phyloP scores from a whole-genome alignment of 2,329 filamentous ascomycete genomes.

The Colletotrichum tofieldiae region DNA sequence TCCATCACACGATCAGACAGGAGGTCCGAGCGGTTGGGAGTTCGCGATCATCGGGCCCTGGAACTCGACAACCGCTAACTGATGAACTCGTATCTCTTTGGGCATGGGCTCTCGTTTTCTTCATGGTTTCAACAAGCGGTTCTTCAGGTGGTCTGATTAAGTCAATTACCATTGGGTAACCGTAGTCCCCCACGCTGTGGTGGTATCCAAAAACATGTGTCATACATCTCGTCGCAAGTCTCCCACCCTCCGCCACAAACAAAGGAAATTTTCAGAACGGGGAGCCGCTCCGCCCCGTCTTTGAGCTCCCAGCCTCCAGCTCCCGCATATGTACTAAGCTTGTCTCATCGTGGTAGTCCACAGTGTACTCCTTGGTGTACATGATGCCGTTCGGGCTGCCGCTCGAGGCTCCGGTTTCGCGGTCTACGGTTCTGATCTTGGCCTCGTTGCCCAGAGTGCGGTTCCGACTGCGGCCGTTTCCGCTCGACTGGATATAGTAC shows the following conservation, averaged over 20 bases:
- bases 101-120: no score
- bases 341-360: slow-evolving; percentile 54
- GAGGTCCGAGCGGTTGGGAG: neutral
- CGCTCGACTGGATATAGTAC: slow-evolving; percentile 38
- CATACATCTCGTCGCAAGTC: slow-evolving; percentile 24
- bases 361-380: slow-evolving; percentile 53
- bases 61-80: no score
- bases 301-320: slow-evolving; percentile 40
- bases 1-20: slow-evolving; percentile 4
- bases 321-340: slow-evolving; percentile 52
- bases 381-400: slow-evolving; percentile 48
- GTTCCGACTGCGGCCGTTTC: slow-evolving; percentile 42
- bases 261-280: slow-evolving; percentile 30
- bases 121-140: neutral
- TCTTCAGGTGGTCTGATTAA: slow-evolving; percentile 6
- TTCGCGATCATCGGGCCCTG: neutral
- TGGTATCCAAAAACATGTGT: slow-evolving; percentile 27
- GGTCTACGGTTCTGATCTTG: slow-evolving; percentile 33
- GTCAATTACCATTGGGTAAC: slow-evolving; percentile 18
- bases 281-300: slow-evolving; percentile 29
- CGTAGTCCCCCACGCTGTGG: slow-evolving; percentile 22
- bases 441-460: slow-evolving; percentile 37
- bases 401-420: slow-evolving; percentile 13
- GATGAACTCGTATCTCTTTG: neutral
- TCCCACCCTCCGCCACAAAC: neutral